Base-by-base conservation (phyloP, 805 yeast species). In the Nakazawaea siamensis region DNA sequence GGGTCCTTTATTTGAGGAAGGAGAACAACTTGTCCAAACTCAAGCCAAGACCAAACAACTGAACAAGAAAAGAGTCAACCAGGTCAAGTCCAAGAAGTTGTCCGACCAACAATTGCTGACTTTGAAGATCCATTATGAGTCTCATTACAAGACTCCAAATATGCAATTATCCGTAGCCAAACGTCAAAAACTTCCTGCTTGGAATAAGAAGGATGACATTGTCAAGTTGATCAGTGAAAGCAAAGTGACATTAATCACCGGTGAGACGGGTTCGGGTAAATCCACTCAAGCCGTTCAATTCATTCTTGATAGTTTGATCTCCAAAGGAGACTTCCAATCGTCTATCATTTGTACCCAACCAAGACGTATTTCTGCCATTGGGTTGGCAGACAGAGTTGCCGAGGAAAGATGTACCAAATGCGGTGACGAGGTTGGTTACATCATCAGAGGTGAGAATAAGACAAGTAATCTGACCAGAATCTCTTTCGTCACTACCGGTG, bases 211-310 rank as follows among this genome's bases (percentile, higher is more conserved):
- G 35, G 56, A 68, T 0, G 64, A 70, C 5, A 64, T 90, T 26
- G 66, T 83, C 2, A 47, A 69, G 0, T 58, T 76, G 4, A 73
- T 90, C 4, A 62, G 66, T 19, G 41, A 62, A 0, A 71, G 82
- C 49, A 73, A 73, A 42, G 81, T 86, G 4, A 76, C 83, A 7
- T 58, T 90, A 23, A 70, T 90, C 24, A 90, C 97, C 2, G 98
- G 97, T 53, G 98, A 92, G 54, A 90, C 97, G 0, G 97, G 97
- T 47, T 88, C 97, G 1, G 97, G 97, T 46, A 90, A 90, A 51
- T 85, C 96, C 1, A 90, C 98, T 0, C 98, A 90, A 52, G 75
- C 85, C 4, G 95, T 86, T 5, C 98, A 90, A 53, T 90, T 87
- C 45, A 62, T 90, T 15, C 58, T 90, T 13, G 97, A 90, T 52